A percentile compares a stretch with the other conserved stretches of the same genome.
These are phyloP conservation scores for Backusella mclennaniae DNA, from an alignment of 192 early-diverging fungal species.

Conservation along the genomic window DNA sequence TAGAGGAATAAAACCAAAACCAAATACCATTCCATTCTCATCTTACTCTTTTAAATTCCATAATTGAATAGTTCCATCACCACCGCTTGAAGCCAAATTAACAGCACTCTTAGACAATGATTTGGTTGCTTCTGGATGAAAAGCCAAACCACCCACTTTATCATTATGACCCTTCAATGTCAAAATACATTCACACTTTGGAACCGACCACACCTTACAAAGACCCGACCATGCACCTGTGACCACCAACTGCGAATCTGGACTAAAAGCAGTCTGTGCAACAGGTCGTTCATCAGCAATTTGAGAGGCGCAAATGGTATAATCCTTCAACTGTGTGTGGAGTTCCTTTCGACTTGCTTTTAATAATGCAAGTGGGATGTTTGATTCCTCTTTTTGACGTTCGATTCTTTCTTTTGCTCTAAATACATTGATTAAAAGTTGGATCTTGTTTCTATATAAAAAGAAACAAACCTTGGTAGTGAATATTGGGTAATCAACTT, in stretches of 20 bases:
- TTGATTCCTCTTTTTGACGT: slow-evolving; percentile 64
- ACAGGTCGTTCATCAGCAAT: slow-evolving; percentile 88
- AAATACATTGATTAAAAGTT: neutral
- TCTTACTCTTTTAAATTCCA: slow-evolving; percentile 81
- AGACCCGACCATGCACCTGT: slow-evolving; percentile 86
- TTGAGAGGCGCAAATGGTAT: slow-evolving; percentile 76
- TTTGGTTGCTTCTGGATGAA: slow-evolving; percentile 80
- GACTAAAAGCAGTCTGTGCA: slow-evolving; percentile 73
- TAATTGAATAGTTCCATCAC: slow-evolving; percentile 74
- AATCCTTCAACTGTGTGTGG: slow-evolving; percentile 56
- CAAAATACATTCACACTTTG: slow-evolving; percentile 58
- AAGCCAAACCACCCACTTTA: slow-evolving; percentile 84
- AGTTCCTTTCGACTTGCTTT: slow-evolving; percentile 76
- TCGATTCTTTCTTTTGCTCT: slow-evolving; percentile 67
- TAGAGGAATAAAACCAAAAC: neutral
- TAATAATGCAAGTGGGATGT: slow-evolving; percentile 60
- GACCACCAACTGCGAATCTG: slow-evolving; percentile 71
- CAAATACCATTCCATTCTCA: slow-evolving; percentile 25
- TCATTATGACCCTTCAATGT: slow-evolving; percentile 75
- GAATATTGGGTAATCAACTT: slow-evolving; percentile 72
- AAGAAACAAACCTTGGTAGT: slow-evolving; percentile 50
- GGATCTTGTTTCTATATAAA: neutral
- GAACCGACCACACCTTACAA: slow-evolving; percentile 86
- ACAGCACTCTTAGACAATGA: slow-evolving; percentile 49
- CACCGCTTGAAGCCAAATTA: slow-evolving; percentile 84